phyloP scores from a whole-genome alignment of 805 yeast genomes.

The Tetrapisispora pingtungensis region DNA sequence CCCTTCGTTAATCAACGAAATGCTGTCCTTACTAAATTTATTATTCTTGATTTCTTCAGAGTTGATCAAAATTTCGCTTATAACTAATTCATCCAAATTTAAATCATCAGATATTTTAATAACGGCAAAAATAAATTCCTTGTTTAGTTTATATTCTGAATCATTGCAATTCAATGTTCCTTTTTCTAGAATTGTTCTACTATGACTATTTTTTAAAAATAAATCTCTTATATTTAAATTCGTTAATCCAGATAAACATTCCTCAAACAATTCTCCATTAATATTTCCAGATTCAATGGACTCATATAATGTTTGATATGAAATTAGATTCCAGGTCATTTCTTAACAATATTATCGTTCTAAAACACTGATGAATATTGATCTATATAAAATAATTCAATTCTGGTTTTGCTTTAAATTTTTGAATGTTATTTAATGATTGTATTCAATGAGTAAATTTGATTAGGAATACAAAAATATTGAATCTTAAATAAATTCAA shows the following conservation, averaged over 20 bases:
- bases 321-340: constrained; percentile 22
- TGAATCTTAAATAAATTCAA: too few species aligned
- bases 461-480: too few species aligned
- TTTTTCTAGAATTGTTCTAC: constrained; percentile 38
- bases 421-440: too few species aligned
- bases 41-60: constrained; percentile 15
- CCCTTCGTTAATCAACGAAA: constrained; percentile 47
- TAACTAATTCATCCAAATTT: constrained; percentile 63
- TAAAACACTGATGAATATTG: too few species aligned
- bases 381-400: too few species aligned
- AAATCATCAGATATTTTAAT: constrained; percentile 52
- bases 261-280: constrained; percentile 18
- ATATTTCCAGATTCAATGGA: constrained; percentile 31
- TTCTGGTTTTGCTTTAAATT: too few species aligned
- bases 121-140: constrained; percentile 52
- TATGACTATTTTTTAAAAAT: constrained; percentile 33
- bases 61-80: constrained; percentile 52
- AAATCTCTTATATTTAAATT: constrained; percentile 34
- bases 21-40: constrained; percentile 9
- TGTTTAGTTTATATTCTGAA: constrained; percentile 43
- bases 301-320: constrained; percentile 38
- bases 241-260: constrained; percentile 38
- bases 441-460: too few species aligned
- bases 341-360: not conserved
- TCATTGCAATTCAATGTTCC: constrained; percentile 40